phyloP scores from a whole-genome alignment of 176 grass and related monocot genomes.

The Ensete glaucum region DNA sequence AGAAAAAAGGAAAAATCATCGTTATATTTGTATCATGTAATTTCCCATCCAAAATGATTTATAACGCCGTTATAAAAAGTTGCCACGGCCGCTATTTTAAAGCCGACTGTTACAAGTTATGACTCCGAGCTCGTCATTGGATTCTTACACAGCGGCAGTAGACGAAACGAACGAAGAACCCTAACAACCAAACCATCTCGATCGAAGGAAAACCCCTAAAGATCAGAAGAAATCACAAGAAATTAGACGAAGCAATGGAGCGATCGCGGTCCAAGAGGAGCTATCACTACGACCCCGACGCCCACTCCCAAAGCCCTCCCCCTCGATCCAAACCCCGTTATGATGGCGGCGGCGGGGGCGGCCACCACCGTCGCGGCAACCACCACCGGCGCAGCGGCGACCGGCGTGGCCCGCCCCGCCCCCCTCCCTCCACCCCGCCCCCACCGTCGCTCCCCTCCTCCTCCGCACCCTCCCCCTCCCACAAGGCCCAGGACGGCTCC shows the following conservation, averaged over 20 bases:
- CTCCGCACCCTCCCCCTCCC: not conserved
- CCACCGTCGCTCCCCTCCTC: conserved; percentile 10
- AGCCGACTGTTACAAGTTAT: too few species aligned
- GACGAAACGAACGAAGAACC: not conserved
- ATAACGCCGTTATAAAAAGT: not conserved
- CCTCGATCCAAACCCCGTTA: conserved; percentile 72
- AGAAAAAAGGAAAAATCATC: too few species aligned
- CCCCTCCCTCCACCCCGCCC: conserved; percentile 34
- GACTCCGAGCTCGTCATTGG: not conserved
- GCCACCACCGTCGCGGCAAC: conserved; percentile 37
- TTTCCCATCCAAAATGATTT: not conserved
- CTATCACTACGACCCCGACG: conserved; percentile 66
- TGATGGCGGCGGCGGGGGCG: conserved; percentile 51
- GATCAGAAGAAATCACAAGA: not conserved
- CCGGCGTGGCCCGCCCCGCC: conserved; percentile 34
- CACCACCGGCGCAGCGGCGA: conserved; percentile 25
- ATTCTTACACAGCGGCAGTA: not conserved
- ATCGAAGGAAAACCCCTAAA: not conserved
- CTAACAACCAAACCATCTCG: not conserved
- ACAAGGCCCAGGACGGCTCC: conserved; percentile 7
- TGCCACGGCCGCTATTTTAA: not conserved
- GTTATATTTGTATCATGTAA: too few species aligned
- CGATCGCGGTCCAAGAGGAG: conserved; percentile 79
- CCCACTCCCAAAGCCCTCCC: conserved; percentile 36
- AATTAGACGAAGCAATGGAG: conserved; percentile 33